Evolutionary conservation across 202 grass and related monocot genomes (phyloP), one percentile per base, ranked within the genome.

Genomic region (Tripidium arundinaceum): DNA sequence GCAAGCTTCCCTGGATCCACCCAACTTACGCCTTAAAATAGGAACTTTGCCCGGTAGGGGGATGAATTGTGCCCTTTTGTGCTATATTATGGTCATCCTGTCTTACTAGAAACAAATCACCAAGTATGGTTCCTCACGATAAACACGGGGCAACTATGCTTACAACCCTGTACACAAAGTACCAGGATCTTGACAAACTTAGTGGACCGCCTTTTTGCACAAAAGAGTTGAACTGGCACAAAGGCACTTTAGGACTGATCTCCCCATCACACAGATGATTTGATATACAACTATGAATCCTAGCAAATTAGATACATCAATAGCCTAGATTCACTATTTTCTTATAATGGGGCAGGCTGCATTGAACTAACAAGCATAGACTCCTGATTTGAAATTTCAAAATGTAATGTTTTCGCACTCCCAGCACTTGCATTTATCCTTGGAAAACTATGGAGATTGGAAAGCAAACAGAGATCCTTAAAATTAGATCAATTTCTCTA

Each of bases 141-240:
- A 75, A 60, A 68, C 50, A 60, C 46, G 21, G 26, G 14, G 34
- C 34, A 69, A 29, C 33, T 13, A 68, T 1, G 16, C 39, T 59
- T 59, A 59, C 3, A 70, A 1, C 3, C 66, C 45, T 21, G 65
- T 22, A 46, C 2, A 7, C 76, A 80, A 80, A 22, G 2, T 45
- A 59, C 6, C 11, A 68, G 27, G 76, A 80, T 28, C 29, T 60
- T 74, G 62, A 54, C n/a, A n/a, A 52, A 39, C 68, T 27, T 47
- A 66, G 39, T 68, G 47, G 45, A 19, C 7, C 6, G 13, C 25
- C 38, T 24, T 74, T 62, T 66, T 38, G 24, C 45, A 25, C 61
- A 67, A 80, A 59, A 80, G 46, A 38, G 59, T 74, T 85, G 19
- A 34, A 15, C 40, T 38, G n/a, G 54, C 64, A 70, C n/a, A 69